Conservation (phyloP, 768 basidiomycete genomes). For the Punctularia strigosozonata region DNA sequence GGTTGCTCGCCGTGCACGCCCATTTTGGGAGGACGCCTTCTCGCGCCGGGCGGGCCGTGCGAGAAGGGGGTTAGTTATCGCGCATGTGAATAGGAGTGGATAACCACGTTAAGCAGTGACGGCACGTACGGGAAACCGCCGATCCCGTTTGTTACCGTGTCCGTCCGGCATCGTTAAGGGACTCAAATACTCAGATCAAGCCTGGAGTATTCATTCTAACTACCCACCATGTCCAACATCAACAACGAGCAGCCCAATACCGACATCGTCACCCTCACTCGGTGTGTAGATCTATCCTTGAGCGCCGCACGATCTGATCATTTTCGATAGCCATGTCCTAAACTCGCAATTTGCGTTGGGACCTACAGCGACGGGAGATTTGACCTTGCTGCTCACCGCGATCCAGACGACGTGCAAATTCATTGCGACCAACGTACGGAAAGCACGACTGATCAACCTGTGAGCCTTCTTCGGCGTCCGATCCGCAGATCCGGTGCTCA, state of each 20-base stretch:
- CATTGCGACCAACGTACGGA: constrained; percentile 95
- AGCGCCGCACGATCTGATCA: constrained; percentile 4
- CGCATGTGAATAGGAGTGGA: no score
- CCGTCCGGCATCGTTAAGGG: no score
- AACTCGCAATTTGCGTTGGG: constrained; percentile 78
- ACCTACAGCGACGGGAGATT: constrained; percentile 77
- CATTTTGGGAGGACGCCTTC: no score
- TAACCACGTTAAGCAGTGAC: no score
- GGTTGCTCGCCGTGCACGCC: no score
- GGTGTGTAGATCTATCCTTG: constrained; percentile 33
- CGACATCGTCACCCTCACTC: constrained; percentile 87
- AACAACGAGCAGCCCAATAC: constrained; percentile 64
- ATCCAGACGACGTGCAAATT: constrained; percentile 96
- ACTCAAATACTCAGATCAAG: no score
- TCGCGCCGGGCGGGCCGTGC: no score
- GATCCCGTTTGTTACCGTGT: no score
- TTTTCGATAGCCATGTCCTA: constrained; percentile 63
- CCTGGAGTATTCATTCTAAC: background rate
- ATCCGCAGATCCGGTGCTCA: constrained; percentile 1
- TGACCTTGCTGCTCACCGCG: constrained; percentile 88
- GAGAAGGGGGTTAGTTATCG: no score
- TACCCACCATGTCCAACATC: constrained; percentile 7
- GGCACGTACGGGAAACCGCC: no score
- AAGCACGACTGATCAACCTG: constrained; percentile 96
- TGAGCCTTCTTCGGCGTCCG: constrained; percentile 25